Percentiles rank a stretch among this genome's conserved stretches.
Conservation (phyloP, 306 rosid genomes). For the Glycine soja region DNA sequence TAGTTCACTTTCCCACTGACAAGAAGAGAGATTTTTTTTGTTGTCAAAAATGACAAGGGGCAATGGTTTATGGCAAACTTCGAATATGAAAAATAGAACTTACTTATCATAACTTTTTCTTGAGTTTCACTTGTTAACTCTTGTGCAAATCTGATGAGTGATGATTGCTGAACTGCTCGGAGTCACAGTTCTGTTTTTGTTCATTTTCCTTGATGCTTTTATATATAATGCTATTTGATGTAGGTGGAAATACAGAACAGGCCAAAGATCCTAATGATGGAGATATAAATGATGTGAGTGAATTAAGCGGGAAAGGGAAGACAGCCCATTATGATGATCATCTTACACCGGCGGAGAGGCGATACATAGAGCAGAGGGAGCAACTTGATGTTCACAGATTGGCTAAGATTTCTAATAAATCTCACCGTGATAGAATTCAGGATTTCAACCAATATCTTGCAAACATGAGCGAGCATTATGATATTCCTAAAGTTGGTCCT, state of each 20-base stretch:
- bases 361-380: conserved; percentile 95
- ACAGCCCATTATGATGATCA: conserved; percentile 66
- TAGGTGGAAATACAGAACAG: conserved; percentile 69
- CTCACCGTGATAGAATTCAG: conserved; percentile 96
- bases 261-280: conserved; percentile 59
- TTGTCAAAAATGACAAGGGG: neutral
- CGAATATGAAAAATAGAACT: neutral
- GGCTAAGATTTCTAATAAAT: conserved; percentile 85
- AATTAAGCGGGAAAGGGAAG: conserved; percentile 63
- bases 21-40: neutral
- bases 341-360: conserved; percentile 89
- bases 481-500: conserved; percentile 97
- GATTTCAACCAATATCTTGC: conserved; percentile 97
- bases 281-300: conserved; percentile 55
- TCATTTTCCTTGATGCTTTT: neutral
- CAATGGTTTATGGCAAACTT: neutral
- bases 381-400: conserved; percentile 74
- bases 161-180: too few species aligned
- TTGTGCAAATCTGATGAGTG: neutral
- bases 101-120: too few species aligned
- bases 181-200: conserved; percentile 23
- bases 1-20: too few species aligned
- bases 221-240: conserved; percentile 29
- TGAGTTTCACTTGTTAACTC: neutral
- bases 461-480: conserved; percentile 99